phyloP scores from a whole-genome alignment of 2,329 filamentous ascomycete genomes.

The Colletotrichum brevisporum region DNA sequence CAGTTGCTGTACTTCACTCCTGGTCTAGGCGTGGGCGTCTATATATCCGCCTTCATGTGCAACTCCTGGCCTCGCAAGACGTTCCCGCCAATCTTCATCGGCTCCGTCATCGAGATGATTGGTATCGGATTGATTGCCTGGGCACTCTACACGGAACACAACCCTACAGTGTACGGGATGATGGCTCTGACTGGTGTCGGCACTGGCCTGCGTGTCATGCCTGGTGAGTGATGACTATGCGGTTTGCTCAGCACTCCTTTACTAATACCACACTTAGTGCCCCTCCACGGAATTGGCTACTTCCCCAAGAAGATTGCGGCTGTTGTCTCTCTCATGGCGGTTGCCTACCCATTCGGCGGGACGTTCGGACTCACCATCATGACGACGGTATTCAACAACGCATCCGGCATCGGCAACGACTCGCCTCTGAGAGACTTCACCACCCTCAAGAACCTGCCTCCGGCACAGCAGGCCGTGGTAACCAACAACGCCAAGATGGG shows the following conservation, averaged over 20 bases:
- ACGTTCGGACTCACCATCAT: conserved; percentile 77
- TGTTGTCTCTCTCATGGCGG: conserved; percentile 71
- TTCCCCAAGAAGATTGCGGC: conserved; percentile 71
- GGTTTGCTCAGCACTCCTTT: neutral
- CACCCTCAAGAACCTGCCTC: conserved; percentile 51
- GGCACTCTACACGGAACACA: conserved; percentile 65
- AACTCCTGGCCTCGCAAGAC: conserved; percentile 75
- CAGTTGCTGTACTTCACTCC: conserved; percentile 76
- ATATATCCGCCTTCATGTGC: conserved; percentile 69
- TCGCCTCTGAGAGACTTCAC: conserved; percentile 52
- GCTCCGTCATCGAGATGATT: conserved; percentile 68
- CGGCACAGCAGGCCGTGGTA: conserved; percentile 53
- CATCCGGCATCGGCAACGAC: conserved; percentile 45
- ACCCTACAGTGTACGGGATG: conserved; percentile 72
- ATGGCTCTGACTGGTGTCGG: conserved; percentile 75
- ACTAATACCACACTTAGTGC: conserved; percentile 49
- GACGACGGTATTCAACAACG: conserved; percentile 78
- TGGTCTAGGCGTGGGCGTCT: conserved; percentile 72
- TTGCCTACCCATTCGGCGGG: conserved; percentile 74
- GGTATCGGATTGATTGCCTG: conserved; percentile 72
- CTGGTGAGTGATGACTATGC: conserved; percentile 47
- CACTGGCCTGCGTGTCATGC: conserved; percentile 76
- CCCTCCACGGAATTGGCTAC: conserved; percentile 74
- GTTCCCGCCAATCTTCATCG: conserved; percentile 69
- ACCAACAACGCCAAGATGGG: conserved; percentile 64